Evolutionary conservation across 1,139 yeast genomes (phyloP), one percentile per base, ranked within the genome.

Genomic region (Sugiyamaella sp.): DNA sequence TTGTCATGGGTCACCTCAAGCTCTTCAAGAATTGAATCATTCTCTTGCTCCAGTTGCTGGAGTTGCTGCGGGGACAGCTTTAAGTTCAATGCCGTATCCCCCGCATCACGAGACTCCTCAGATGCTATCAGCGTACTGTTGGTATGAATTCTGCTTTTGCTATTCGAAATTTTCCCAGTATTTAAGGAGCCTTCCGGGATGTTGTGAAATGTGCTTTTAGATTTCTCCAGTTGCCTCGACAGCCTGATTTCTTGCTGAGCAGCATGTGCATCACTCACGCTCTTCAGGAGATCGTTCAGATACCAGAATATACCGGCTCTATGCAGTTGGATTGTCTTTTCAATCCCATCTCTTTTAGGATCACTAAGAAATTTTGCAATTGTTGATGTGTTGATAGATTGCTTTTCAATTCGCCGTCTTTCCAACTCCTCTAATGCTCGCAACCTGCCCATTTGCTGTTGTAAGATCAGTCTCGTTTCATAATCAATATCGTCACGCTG

Each of bases 21-120:
- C 60, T 90, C 95, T 49, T 82, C 82, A 16, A 90, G 68, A 33
- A 91, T 74, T 53, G 82, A 85, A 57, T 81, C 78, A 67, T 89
- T 93, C 66, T 93, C 98, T 12, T 74, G 71, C 60, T 86, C 84
- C 24, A 90, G 74, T 56, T 83, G 78, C 64, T 84, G 88, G 32
- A 87, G 64, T 66, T 88, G 95, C 57, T 81, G 82, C 52, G 81
- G 84, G 0, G 51, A 41, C 5, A 48, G 33, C n/a, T 40, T 32
- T 44, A 29, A 29, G n/a, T 14, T 29, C 14, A 12, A 14, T 14
- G 5, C 17, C 14, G 44, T 22, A 16, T 27, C 19, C 14, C 4
- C 14, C 27, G 12, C 38, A 21, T 21, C 29, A 29, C 16, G 8
- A 16, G 38, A n/a, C 20, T 32, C 40, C 2, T 29, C 27, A 3